These are phyloP conservation scores for Fraxinus velutina DNA, from an alignment of 305 asterid species.

Conservation along the genomic window DNA sequence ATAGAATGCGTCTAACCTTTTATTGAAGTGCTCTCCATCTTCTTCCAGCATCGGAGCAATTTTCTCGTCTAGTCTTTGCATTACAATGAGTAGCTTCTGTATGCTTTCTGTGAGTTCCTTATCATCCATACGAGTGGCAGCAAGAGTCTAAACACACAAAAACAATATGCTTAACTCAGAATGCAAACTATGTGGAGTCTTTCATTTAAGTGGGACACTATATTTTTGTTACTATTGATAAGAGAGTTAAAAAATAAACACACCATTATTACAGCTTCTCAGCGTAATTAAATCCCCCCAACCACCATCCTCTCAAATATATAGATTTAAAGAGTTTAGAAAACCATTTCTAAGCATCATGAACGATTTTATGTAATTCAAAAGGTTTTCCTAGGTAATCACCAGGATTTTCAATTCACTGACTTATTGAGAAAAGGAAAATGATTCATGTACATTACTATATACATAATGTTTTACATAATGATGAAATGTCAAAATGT, in stretches of 20 bases:
- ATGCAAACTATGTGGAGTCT: background rate
- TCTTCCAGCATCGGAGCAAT: constrained; percentile 82
- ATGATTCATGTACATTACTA: no score
- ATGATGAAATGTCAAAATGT: no score
- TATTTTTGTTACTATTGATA: background rate
- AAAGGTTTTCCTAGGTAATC: background rate
- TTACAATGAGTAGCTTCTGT: constrained; percentile 79
- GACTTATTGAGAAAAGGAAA: background rate
- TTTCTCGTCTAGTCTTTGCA: constrained; percentile 76
- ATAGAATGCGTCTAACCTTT: constrained; percentile 36
- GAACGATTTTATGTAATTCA: background rate
- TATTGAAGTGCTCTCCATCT: constrained; percentile 78
- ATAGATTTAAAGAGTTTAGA: background rate
- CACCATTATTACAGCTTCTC: background rate
- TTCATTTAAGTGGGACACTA: background rate
- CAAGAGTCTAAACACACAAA: constrained; percentile 58
- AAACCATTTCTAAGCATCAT: background rate
- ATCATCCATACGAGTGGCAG: constrained; percentile 82
- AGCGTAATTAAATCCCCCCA: background rate
- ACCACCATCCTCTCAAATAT: background rate
- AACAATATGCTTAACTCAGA: background rate
- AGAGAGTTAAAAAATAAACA: background rate
- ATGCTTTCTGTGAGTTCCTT: constrained; percentile 76
- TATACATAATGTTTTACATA: no score
- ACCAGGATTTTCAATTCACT: background rate